Base-by-base conservation (phyloP, 2,329 filamentous ascomycete genomes). In the Microcera coccophila region DNA sequence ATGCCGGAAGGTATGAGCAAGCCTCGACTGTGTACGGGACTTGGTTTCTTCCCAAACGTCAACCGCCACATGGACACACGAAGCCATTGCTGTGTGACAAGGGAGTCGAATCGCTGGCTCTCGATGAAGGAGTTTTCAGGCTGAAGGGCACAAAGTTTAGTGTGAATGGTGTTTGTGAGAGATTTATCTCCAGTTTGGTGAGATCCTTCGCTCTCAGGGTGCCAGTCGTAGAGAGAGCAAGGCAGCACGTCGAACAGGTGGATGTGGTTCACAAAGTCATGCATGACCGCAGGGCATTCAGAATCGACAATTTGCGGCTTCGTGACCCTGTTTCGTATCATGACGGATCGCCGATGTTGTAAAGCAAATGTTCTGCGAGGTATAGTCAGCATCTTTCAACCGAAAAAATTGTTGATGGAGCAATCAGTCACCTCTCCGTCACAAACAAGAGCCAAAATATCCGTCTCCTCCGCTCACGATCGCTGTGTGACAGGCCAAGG, bases 391-490 rank as follows among this genome's bases (percentile, higher is more conserved):
- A 9, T 9, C 14, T 28, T 28, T 28, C 24, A 28, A 28, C 24
- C 24, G 9, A 9, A 28, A 9, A 11, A 5, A 11, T 7, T 3
- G 3, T 14, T 29, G 3, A 12, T 41, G 31, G 15, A 12, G 12
- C 5, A 1, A 14, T 3, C 28, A 3, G n/a, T n/a, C 11, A 57
- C 60, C 61, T 43, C 39, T 63, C 61, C 10, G 61, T 62, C 0
- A 66, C 63, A 37, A 65, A 66, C 0, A 66, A 31, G 0, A 66
- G 52, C 63, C 63, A 66, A 19, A 66, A 62, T 4, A 63, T 51
- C 0, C 61, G 55, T 4, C 61, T 44, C 24, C 60, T 52, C 41
- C 45, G 56, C n/a, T 63, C 60, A 0, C 57, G 48, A 4, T 63
- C 60, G 1, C 22, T 40, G 2, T 52, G 41, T 1, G 53, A 33